A percentile compares a stretch with the other conserved stretches of the same genome.
Conservation (phyloP, 441 rosid species). For the Manihot esculenta region DNA sequence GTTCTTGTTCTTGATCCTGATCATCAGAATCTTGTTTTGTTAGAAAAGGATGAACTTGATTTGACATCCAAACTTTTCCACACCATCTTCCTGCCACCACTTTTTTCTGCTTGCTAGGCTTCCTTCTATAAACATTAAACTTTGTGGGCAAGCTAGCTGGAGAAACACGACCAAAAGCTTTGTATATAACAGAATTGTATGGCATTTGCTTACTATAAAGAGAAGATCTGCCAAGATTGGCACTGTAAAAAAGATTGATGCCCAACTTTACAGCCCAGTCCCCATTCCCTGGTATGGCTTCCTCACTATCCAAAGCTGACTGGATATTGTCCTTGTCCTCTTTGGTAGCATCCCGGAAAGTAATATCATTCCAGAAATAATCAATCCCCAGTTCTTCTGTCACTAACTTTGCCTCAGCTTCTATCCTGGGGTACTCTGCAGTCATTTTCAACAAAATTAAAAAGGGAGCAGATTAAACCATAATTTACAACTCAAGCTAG, state of each 20-base stretch:
- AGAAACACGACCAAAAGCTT: constrained; percentile 79
- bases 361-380: constrained; percentile 54
- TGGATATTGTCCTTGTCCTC: constrained; percentile 77
- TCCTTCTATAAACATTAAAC: constrained; percentile 44
- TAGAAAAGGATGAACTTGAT: constrained; percentile 87
- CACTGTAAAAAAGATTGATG: constrained; percentile 86
- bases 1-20: constrained; percentile 46
- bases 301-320: constrained; percentile 73
- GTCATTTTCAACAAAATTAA: constrained; percentile 26
- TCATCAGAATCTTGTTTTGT: constrained; percentile 50
- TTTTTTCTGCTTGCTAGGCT: constrained; percentile 64
- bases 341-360: constrained; percentile 56
- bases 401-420: constrained; percentile 76
- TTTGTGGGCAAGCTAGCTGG: constrained; percentile 53
- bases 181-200: constrained; percentile 82
- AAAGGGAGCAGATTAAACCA: constrained; percentile 2
- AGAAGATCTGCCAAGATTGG: constrained; percentile 74
- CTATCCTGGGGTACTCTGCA: constrained; percentile 92
- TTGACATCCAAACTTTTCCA: constrained; percentile 99
- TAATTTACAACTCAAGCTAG: not conserved
- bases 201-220: constrained; percentile 99
- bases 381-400: constrained; percentile 75
- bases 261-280: constrained; percentile 98
- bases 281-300: constrained; percentile 73
- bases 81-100: constrained; percentile 98